Conservation (phyloP, 371 early-diverging fungal species). For the Blyttiomyces sp. region DNA sequence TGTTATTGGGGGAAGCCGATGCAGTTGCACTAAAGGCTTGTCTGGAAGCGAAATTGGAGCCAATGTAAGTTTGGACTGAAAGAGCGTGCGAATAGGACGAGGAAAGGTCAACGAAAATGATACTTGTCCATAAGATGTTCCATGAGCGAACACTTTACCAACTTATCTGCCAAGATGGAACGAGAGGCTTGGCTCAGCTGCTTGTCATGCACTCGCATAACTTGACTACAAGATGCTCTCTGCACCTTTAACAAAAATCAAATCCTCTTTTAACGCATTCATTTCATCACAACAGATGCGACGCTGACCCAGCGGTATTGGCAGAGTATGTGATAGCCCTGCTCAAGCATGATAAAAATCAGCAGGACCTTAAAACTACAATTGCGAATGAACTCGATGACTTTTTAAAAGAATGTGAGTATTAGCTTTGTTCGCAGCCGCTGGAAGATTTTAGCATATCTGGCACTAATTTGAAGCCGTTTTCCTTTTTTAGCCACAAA, state of each 20-base stretch:
- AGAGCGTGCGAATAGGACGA: neutral
- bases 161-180: neutral
- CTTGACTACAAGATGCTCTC: neutral
- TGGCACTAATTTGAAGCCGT: neutral
- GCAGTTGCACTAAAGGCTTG: constrained; percentile 13
- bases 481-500: constrained; percentile 35
- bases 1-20: constrained; percentile 23
- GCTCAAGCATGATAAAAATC: constrained; percentile 60
- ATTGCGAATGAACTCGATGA: constrained; percentile 47
- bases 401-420: constrained; percentile 59
- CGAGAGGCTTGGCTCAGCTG: neutral
- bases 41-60: constrained; percentile 21
- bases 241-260: neutral
- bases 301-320: constrained; percentile 74
- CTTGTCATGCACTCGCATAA: too few relatives aligned
- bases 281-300: constrained; percentile 50
- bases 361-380: constrained; percentile 27
- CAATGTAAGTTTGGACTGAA: constrained; percentile 18
- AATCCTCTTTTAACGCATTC: neutral
- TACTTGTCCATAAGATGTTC: too few relatives aligned
- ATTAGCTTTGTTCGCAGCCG: neutral
- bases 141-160: neutral
- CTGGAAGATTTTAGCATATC: neutral
- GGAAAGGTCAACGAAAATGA: too few relatives aligned
- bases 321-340: constrained; percentile 80